Base-by-base conservation (phyloP, 2,329 filamentous ascomycete genomes). In the Colletotrichum theobromicola region DNA sequence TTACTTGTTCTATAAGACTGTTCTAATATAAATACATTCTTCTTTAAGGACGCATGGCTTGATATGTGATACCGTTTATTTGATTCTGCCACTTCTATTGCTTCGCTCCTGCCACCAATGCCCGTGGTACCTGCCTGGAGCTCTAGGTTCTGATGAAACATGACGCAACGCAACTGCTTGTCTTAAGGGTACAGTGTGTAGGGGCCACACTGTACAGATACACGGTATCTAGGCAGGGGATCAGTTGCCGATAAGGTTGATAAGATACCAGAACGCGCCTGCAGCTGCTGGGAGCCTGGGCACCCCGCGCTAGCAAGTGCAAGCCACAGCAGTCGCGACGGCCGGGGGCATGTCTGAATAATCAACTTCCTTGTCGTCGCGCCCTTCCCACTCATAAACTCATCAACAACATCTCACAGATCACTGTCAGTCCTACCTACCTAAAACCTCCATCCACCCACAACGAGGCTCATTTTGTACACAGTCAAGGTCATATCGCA, bases 401-500 rank as follows among this genome's bases (percentile, higher is more conserved):
- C 42, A 50, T n/a, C 7, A 57, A 57, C 53, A 30, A 57, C 53
- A 28, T 24, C 42, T 50, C 42, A 50, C 42, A 50, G 10, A 10
- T n/a, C 13, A 50, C 42, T 21, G 5, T 21, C n/a, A 21, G 13
- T 50, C 5, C 10, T 12, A 21, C 13, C n/a, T 10, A n/a, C n/a
- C n/a, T n/a, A n/a, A 21, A n/a, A 46, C n/a, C n/a, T 7, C 42
- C n/a, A 50, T 50, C 6, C 42, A 21, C 4, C n/a, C 10, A 50
- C 42, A 10, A 21, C n/a, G 9, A n/a, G n/a, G n/a, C 30, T 32
- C 58, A 6, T 5, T 16, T 35, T n/a, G 12, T 13, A 32, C 21
- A 7, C 7, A 24, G 10, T 13, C 42, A 80, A 8, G 2, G 82
- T 83, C 79, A 78, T 81, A 10, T 18, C 15, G 10, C 21, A 8